Base-by-base conservation (phyloP, 441 rosid genomes). In the Erodium chrysanthum region DNA sequence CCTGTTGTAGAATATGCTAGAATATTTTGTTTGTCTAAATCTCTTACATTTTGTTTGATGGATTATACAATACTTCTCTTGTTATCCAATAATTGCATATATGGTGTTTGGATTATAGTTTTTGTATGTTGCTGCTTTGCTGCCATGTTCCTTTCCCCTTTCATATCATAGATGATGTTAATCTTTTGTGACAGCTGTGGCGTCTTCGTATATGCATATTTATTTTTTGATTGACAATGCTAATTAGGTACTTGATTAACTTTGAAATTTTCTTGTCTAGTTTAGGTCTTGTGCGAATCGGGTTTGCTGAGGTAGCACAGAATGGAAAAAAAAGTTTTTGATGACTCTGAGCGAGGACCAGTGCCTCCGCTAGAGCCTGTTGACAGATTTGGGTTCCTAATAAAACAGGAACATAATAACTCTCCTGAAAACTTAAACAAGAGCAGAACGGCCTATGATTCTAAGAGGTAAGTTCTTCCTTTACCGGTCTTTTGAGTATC, bases 371-470 rank as follows among this genome's bases (percentile, higher is more conserved):
- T 83, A 37, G 83, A 78, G 68, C 79, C 79, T 0, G 54, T 89
- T 72, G 98, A 93, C 76, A 86, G 84, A 83, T 87, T 86, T 78
- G 96, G 98, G 68, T 85, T 86, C 74, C 71, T 84, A 42, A 92
- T 87, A 83, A 37, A 37, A 1, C 90, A 83, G 74, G 96, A 88
- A 63, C 75, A 62, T 20, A 79, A 74, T 75, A 76, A 72, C 72
- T 64, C 81, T 71, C 81, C 86, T 44, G 90, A 90, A 29, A 77
- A 76, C 67, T 25, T 78, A 74, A 72, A 48, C 72, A 92, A 84
- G 84, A 75, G 80, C 64, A 83, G 78, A 77, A 80, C 84, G 52
- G 77, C 75, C 37, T 66, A 42, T 81, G 78, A 86, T 23, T 72
- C 70, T 67, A 84, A 84, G 40, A 89, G 91, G 96, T 87, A 80